A percentile compares a stretch with the other conserved stretches of the same genome.
These are phyloP conservation scores for Leishmania guyanensis DNA, from an alignment of 208 protist species.

Conservation along the genomic window DNA sequence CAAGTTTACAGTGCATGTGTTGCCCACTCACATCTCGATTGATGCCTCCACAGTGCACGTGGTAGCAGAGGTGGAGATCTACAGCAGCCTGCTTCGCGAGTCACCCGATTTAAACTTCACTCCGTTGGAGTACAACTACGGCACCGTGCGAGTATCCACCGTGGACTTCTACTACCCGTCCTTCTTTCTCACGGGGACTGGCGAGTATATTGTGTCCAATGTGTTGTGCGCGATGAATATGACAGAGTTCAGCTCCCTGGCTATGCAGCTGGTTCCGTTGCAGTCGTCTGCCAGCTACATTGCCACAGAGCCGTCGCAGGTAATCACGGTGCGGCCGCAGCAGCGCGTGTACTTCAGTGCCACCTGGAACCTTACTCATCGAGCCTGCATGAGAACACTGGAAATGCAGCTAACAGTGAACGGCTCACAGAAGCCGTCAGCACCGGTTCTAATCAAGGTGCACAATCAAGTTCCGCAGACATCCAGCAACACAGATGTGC, in stretches of 20 bases:
- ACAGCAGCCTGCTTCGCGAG: constrained; percentile 67
- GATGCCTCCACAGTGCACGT: constrained; percentile 78
- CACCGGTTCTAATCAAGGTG: constrained; percentile 75
- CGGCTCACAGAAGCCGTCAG: constrained; percentile 68
- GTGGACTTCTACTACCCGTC: constrained; percentile 87
- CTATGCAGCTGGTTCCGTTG: constrained; percentile 84
- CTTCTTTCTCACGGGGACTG: constrained; percentile 67
- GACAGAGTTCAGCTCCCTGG: constrained; percentile 80
- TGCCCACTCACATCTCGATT: constrained; percentile 67
- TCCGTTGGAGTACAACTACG: constrained; percentile 87
- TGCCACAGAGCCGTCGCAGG: constrained; percentile 62
- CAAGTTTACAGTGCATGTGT: constrained; percentile 79
- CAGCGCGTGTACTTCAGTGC: constrained; percentile 88
- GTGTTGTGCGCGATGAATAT: constrained; percentile 90
- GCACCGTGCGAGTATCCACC: constrained; percentile 80
- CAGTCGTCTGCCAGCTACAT: constrained; percentile 62
- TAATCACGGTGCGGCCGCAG: constrained; percentile 86
- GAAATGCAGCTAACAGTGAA: constrained; percentile 81
- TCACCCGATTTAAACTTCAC: constrained; percentile 58
- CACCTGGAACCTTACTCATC: constrained; percentile 66
- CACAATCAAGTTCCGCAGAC: constrained; percentile 73
- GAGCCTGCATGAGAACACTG: constrained; percentile 64
- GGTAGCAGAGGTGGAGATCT: constrained; percentile 72
- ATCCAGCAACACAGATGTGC: constrained; percentile 47
- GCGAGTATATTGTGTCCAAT: constrained; percentile 86